Conservation (phyloP, 1,284 basidiomycete genomes). For the Cystobasidium pallidum region DNA sequence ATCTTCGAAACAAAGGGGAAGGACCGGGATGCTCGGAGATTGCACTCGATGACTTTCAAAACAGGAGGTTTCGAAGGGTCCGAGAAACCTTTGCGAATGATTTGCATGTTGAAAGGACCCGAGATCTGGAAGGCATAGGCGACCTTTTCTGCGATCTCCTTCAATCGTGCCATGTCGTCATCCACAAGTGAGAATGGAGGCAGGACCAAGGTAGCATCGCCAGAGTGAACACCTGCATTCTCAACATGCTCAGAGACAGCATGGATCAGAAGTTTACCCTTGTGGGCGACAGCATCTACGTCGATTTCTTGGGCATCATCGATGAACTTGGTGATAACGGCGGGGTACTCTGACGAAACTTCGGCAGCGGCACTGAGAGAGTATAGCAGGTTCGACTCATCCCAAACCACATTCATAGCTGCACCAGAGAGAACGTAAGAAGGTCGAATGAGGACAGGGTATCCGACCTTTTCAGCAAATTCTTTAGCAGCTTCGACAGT, state of each 20-base stretch:
- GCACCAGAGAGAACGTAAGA: constrained; percentile 98
- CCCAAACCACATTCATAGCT: constrained; percentile 98
- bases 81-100: constrained; percentile 81
- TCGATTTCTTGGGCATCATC: constrained; percentile 97
- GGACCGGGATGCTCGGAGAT: constrained; percentile 92
- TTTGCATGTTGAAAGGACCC: constrained; percentile 99
- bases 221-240: constrained; percentile 98
- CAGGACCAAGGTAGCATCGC: constrained; percentile 95
- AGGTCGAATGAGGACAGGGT: constrained; percentile 92
- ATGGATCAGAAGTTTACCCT: constrained; percentile 92
- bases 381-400: constrained; percentile 84
- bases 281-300: constrained; percentile 93
- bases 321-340: constrained; percentile 98
- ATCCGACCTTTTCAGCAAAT: constrained; percentile 85
- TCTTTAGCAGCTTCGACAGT: constrained; percentile 86
- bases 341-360: constrained; percentile 95
- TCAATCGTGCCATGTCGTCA: constrained; percentile 80
- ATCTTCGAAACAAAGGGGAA: constrained; percentile 99
- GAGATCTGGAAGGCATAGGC: constrained; percentile 93
- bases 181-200: constrained; percentile 86
- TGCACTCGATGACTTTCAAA: constrained; percentile 98
- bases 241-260: constrained; percentile 98
- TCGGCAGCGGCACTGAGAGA: constrained; percentile 91
- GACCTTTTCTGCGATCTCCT: constrained; percentile 92
- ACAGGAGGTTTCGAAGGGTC: constrained; percentile 64